phyloP scores from a whole-genome alignment of 169 alveolate species.

The Eimeria maxima region DNA sequence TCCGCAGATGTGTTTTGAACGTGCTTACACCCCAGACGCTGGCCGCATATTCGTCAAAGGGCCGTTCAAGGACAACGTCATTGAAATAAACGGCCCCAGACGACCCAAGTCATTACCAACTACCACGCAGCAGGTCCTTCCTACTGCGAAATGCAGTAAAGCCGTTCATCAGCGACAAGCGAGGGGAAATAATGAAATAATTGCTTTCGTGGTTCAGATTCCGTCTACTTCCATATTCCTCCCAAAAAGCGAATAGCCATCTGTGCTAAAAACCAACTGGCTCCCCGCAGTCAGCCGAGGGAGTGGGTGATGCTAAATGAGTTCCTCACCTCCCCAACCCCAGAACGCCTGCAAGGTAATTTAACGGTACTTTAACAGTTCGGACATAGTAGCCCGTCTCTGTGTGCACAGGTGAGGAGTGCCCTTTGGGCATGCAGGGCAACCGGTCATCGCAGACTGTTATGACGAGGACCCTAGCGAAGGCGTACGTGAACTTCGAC shows the following conservation, averaged over 20 bases:
- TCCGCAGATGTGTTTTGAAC: constrained; percentile 34
- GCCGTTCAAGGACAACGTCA: constrained; percentile 20
- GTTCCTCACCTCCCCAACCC: constrained; percentile 21
- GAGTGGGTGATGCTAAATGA: constrained; percentile 44
- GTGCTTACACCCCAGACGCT: constrained; percentile 15
- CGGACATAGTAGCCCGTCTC: no score
- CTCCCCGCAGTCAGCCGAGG: background rate
- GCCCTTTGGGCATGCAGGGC: background rate
- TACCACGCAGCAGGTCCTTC: constrained; percentile 22
- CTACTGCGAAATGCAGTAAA: constrained; percentile 58
- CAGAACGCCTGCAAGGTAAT: constrained; percentile 34
- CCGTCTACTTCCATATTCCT: constrained; percentile 11
- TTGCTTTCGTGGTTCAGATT: background rate
- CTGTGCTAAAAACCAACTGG: constrained; percentile 20
- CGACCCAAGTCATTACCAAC: background rate
- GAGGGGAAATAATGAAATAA: background rate
- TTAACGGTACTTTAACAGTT: background rate
- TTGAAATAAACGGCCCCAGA: constrained; percentile 26
- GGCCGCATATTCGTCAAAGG: constrained; percentile 31
- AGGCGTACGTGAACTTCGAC: background rate
- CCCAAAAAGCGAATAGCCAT: background rate
- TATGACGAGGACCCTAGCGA: constrained; percentile 28
- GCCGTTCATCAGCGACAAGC: background rate
- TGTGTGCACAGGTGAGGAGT: background rate
- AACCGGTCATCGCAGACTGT: constrained; percentile 24